Evolutionary conservation across 139 green algal species (phyloP), one percentile per base, ranked within the genome.

Genomic region (Spirogloea muscicola): DNA sequence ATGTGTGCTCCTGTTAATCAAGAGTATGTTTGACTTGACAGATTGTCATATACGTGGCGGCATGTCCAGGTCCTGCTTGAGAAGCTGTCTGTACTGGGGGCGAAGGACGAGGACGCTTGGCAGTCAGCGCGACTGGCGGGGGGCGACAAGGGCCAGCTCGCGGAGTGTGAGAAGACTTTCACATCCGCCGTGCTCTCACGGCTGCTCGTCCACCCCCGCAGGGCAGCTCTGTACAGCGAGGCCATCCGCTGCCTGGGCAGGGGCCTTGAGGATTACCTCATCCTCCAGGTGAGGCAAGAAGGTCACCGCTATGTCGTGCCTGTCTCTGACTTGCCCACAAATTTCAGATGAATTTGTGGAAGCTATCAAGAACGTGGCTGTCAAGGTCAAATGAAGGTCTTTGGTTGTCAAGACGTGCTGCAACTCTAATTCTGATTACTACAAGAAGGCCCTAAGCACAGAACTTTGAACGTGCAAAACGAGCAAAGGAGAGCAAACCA

Each of bases 81-180:
- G 57, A 65, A 65, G 57, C 57, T 65, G 36, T 18, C 13, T 18
- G 36, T 18, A n/a, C n/a, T n/a, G 13, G 57, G 57, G 13, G 13
- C 57, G 13, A 65, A 13, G 16, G 57, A 13, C 18, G 57, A n/a
- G 33, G 57, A 13, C 33, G 57, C 57, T 16, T 16, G 13, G 33
- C 13, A 13, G 13, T 38, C 13, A 42, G 57, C 16, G 36, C 29
- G 18, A 13, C 16, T 18, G 57, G 13, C 16, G 57, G 33, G 18
- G 46, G 13, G 13, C 57, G 9, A 55, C 21, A n/a, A n/a, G n/a
- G n/a, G 55, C 68, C 58, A 69, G 57, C 57, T 76, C 6, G 33
- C 27, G 31, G 68, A 76, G 42, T 76, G 68, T 16, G 68, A 76
- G 38, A 76, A 76, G 58, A 72, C 33, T 4, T 76, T 76, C 58